Evolutionary conservation across 148 eudicot genomes (phyloP).

Genomic region (Fagopyrum esculentum): DNA sequence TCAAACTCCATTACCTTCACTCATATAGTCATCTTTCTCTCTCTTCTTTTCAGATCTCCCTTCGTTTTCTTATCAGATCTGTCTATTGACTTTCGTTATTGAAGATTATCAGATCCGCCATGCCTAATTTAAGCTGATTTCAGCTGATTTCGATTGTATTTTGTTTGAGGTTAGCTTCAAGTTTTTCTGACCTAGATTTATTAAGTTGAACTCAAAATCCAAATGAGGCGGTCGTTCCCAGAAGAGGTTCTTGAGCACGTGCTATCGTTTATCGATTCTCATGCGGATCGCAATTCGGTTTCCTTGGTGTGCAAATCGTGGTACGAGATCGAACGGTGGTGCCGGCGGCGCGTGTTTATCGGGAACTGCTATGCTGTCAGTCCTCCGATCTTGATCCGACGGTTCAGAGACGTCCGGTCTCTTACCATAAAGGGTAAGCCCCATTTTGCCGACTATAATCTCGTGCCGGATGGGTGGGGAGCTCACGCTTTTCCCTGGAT

Average conservation of each 20-base stretch:
- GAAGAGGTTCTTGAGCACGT: conserved; percentile 70
- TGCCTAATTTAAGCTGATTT: conserved; percentile 9
- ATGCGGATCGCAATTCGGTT: conserved; percentile 52
- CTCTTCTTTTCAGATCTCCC: not conserved
- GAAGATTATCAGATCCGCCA: conserved; percentile 4
- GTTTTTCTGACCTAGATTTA: not conserved
- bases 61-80: conserved; percentile 12
- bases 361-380: conserved; percentile 70
- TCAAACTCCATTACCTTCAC: conserved; percentile 10
- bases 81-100: not conserved
- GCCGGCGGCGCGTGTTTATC: conserved; percentile 45
- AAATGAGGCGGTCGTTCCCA: conserved; percentile 44
- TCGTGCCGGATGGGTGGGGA: conserved; percentile 83
- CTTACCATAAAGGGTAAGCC: conserved; percentile 74
- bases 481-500: conserved; percentile 54
- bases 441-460: conserved; percentile 72
- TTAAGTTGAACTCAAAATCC: not conserved
- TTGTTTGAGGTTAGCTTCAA: not conserved
- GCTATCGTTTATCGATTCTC: conserved; percentile 43
- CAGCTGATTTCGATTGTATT: not conserved
- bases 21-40: not conserved
- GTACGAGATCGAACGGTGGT: conserved; percentile 65
- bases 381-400: conserved; percentile 37
- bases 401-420: conserved; percentile 61
- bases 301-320: conserved; percentile 74